A percentile compares a stretch with the other conserved stretches of the same genome.
Evolutionary conservation across 345 rosid species (phyloP).

Genomic region (Hypericum androsaemum): DNA sequence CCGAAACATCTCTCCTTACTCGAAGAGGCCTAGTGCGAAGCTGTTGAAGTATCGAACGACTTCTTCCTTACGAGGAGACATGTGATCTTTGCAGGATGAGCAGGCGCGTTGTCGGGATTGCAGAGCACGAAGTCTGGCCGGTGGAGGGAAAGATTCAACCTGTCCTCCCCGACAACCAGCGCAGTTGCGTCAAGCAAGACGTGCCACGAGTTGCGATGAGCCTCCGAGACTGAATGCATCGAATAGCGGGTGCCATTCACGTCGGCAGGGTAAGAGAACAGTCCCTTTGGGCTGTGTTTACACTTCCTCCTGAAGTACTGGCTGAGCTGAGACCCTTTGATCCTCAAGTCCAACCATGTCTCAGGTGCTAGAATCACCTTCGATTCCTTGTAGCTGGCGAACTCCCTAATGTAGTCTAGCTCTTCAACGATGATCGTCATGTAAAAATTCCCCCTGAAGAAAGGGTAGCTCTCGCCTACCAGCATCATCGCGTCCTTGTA

Average conservation of each 20-base stretch:
- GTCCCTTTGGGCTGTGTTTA: conserved; percentile 51
- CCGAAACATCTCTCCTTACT: conserved; percentile 10
- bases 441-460: conserved; percentile 57
- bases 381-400: conserved; percentile 53
- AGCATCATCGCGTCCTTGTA: conserved; percentile 61
- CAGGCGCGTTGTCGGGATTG: conserved; percentile 34
- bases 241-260: conserved; percentile 47
- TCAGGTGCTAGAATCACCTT: conserved; percentile 55
- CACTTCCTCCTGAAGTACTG: conserved; percentile 64
- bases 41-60: conserved; percentile 40
- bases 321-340: conserved; percentile 65
- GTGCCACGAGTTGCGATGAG: conserved; percentile 64
- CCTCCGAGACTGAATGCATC: conserved; percentile 70
- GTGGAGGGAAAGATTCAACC: conserved; percentile 47
- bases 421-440: conserved; percentile 39
- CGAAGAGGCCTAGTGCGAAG: conserved; percentile 16
- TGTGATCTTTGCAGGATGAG: conserved; percentile 41
- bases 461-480: conserved; percentile 68
- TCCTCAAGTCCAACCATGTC: conserved; percentile 65
- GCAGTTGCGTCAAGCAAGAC: conserved; percentile 55
- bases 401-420: conserved; percentile 41
- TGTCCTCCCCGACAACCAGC: conserved; percentile 36
- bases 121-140: conserved; percentile 56
- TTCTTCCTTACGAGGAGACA: conserved; percentile 60
- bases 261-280: conserved; percentile 54